Evolutionary conservation across 495 filamentous ascomycete species (phyloP).

Genomic region (Trichoderma parareesei): DNA sequence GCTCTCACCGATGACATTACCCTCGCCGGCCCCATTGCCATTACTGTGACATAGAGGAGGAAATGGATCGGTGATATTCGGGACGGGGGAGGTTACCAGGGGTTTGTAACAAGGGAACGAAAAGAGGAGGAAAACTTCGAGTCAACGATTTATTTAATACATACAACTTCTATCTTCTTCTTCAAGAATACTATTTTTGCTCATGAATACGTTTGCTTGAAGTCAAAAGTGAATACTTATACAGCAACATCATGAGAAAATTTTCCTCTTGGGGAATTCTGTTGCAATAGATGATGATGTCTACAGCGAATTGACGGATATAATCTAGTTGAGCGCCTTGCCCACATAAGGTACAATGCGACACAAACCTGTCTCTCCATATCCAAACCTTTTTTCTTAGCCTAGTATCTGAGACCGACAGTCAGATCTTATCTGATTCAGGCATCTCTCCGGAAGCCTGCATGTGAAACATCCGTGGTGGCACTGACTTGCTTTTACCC

Average conservation of each 20-base stretch:
- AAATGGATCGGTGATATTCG: neutral
- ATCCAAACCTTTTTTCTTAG: too few species aligned
- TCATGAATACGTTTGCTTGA: neutral
- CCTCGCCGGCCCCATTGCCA: constrained; percentile 43
- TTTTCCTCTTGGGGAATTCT: too few species aligned
- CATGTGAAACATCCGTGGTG: neutral
- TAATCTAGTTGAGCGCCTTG: too few species aligned
- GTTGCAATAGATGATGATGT: too few species aligned
- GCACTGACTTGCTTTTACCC: neutral
- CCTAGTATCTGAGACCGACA: neutral
- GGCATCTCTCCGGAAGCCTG: neutral
- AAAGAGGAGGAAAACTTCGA: neutral
- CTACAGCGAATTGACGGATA: too few species aligned
- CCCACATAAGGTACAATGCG: too few species aligned
- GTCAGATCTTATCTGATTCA: neutral
- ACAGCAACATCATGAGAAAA: neutral
- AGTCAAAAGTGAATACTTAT: neutral
- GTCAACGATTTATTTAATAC: neutral
- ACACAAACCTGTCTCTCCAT: too few species aligned
- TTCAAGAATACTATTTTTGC: neutral
- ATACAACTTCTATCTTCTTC: neutral
- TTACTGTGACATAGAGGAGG: constrained; percentile 38
- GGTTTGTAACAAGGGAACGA: neutral
- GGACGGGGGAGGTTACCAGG: neutral
- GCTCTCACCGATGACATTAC: constrained; percentile 42